phyloP scores from a whole-genome alignment of 2,329 filamentous ascomycete genomes.

The Ophiostoma triangulosporum region DNA sequence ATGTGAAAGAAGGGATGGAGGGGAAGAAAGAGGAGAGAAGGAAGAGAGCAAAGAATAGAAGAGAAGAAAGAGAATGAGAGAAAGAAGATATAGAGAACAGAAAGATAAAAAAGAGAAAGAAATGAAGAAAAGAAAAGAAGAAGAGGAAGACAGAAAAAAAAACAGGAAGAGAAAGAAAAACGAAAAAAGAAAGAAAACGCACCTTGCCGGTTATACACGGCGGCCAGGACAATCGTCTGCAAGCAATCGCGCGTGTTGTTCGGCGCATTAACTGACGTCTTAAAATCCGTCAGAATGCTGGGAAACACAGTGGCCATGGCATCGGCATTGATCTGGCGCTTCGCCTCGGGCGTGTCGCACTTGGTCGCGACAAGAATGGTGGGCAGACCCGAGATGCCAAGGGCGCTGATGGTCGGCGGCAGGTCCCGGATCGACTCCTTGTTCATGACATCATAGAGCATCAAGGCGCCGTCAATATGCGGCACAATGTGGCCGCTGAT shows the following conservation, averaged over 20 bases:
- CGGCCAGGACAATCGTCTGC: slow-evolving; percentile 57
- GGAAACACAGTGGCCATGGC: slow-evolving; percentile 50
- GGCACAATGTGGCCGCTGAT: slow-evolving; percentile 59
- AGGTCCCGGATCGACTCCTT: slow-evolving; percentile 61
- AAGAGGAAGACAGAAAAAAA: background rate
- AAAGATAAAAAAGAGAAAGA: background rate
- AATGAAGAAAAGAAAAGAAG: background rate
- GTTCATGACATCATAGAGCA: slow-evolving; percentile 79
- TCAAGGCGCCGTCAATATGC: slow-evolving; percentile 66
- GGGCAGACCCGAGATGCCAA: slow-evolving; percentile 59
- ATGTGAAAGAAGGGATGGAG: background rate
- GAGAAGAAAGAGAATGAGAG: background rate
- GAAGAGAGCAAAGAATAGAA: background rate
- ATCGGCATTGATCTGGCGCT: slow-evolving; percentile 57
- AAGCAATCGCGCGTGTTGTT: slow-evolving; percentile 66
- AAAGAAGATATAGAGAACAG: background rate
- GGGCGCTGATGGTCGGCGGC: slow-evolving; percentile 58
- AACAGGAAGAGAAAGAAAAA: background rate
- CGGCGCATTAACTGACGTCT: slow-evolving; percentile 55
- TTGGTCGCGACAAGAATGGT: slow-evolving; percentile 78
- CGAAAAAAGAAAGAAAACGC: slow-evolving; percentile 23
- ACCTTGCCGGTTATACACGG: slow-evolving; percentile 58
- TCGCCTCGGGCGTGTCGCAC: slow-evolving; percentile 62
- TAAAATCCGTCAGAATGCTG: slow-evolving; percentile 57
- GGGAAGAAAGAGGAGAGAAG: background rate